A percentile compares a stretch with the other conserved stretches of the same genome.
phyloP scores from a whole-genome alignment of 2,329 filamentous ascomycete species.

The Hypoxylon sp. region DNA sequence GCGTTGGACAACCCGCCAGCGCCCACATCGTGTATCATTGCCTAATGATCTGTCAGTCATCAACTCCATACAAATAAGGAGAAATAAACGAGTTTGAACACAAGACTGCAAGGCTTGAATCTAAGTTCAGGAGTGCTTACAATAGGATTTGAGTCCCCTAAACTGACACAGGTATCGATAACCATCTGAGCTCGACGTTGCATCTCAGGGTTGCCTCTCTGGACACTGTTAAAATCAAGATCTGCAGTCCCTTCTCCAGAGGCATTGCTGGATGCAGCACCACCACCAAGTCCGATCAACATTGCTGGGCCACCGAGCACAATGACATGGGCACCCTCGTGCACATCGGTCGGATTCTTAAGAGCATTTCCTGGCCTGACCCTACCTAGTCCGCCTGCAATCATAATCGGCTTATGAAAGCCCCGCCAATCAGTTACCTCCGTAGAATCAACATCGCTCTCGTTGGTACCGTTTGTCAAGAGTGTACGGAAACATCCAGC shows the following conservation, averaged over 20 bases:
- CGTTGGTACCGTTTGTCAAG: slow-evolving; percentile 69
- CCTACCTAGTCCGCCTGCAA: slow-evolving; percentile 93
- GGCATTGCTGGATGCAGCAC: slow-evolving; percentile 89
- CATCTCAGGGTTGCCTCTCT: slow-evolving; percentile 96
- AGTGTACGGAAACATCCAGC: slow-evolving; percentile 92
- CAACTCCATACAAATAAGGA: no score
- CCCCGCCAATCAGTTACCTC: slow-evolving; percentile 75
- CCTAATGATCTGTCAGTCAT: slow-evolving; percentile 43
- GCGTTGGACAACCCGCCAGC: slow-evolving; percentile 84
- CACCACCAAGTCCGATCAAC: slow-evolving; percentile 95
- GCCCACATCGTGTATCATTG: slow-evolving; percentile 97
- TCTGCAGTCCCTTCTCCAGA: slow-evolving; percentile 90
- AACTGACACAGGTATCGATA: slow-evolving; percentile 89
- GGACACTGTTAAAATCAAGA: slow-evolving; percentile 95
- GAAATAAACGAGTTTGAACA: background rate
- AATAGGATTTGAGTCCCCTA: slow-evolving; percentile 88
- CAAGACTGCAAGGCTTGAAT: no score
- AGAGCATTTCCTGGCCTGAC: slow-evolving; percentile 90
- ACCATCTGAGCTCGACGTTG: slow-evolving; percentile 97
- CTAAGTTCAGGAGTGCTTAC: slow-evolving; percentile 10
- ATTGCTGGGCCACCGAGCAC: slow-evolving; percentile 96
- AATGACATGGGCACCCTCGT: slow-evolving; percentile 83
- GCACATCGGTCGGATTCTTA: slow-evolving; percentile 81
- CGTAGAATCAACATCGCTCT: slow-evolving; percentile 53
- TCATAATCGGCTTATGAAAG: slow-evolving; percentile 89